These are phyloP conservation scores for Yamadazyma membranifaciens DNA, from an alignment of 1,139 yeast genomes.

Conservation along the genomic window DNA sequence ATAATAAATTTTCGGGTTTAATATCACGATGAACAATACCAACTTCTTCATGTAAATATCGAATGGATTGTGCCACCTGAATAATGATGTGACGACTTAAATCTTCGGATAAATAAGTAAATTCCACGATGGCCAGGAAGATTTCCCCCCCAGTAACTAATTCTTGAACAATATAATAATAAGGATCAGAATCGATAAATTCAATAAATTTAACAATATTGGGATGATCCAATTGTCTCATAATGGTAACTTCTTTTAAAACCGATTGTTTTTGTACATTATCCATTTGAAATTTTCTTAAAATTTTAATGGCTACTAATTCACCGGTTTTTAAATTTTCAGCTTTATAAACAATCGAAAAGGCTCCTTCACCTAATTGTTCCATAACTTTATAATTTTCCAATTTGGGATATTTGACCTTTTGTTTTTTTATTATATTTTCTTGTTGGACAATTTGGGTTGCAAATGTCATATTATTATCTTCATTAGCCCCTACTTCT, in stretches of 20 bases:
- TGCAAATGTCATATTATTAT: constrained; percentile 25
- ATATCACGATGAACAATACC: constrained; percentile 59
- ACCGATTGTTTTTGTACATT: constrained; percentile 52
- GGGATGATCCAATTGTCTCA: constrained; percentile 53
- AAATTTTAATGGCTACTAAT: constrained; percentile 67
- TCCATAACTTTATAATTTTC: constrained; percentile 55
- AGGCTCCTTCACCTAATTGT: constrained; percentile 91
- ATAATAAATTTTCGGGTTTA: constrained; percentile 55
- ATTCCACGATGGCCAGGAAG: constrained; percentile 55
- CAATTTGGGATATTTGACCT: constrained; percentile 44
- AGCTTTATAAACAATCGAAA: constrained; percentile 84
- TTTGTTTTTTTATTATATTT: constrained; percentile 31
- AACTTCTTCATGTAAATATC: constrained; percentile 54
- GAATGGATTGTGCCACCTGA: constrained; percentile 49
- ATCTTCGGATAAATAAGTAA: constrained; percentile 56
- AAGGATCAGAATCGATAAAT: constrained; percentile 46
- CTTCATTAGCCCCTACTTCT: not conserved
- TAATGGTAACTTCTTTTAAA: constrained; percentile 56
- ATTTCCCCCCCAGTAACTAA: constrained; percentile 56
- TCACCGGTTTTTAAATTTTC: constrained; percentile 39
- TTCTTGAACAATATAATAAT: constrained; percentile 56
- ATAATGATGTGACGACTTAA: constrained; percentile 50
- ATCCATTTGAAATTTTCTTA: constrained; percentile 56
- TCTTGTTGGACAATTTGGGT: constrained; percentile 66
- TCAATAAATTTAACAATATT: constrained; percentile 49